These are phyloP conservation scores for Trichomonas tenax DNA, from an alignment of 208 protist species.

Conservation along the genomic window DNA sequence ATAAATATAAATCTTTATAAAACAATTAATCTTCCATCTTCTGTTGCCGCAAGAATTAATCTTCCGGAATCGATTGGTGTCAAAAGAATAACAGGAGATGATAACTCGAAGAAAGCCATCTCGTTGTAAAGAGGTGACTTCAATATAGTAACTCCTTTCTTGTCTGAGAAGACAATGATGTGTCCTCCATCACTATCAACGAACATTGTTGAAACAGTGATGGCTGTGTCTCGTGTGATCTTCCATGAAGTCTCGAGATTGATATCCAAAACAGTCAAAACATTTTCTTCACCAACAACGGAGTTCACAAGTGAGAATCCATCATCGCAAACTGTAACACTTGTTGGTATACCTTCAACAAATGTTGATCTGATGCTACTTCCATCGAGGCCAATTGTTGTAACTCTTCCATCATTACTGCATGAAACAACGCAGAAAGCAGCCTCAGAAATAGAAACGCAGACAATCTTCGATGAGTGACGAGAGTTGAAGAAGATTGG, in stretches of 20 bases:
- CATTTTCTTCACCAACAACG: background rate
- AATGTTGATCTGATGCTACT: background rate
- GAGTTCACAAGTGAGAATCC: background rate
- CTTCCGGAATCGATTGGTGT: background rate
- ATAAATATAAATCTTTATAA: no score
- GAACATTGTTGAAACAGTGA: background rate
- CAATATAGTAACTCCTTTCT: background rate
- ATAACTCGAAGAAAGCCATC: background rate
- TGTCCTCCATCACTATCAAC: background rate
- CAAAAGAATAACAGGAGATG: background rate
- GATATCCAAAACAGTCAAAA: background rate
- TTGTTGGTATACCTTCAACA: background rate
- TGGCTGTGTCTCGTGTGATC: background rate
- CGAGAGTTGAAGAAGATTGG: background rate
- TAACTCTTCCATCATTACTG: background rate
- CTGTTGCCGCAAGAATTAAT: background rate
- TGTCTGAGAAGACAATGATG: background rate
- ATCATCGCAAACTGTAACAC: background rate
- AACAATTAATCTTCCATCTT: background rate
- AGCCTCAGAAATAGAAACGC: background rate
- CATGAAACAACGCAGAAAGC: background rate
- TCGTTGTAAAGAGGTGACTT: background rate
- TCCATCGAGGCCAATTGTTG: background rate
- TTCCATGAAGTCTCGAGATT: background rate
- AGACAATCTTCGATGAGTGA: background rate